These are phyloP conservation scores for Salix arbutifolia DNA, from an alignment of 345 rosid species.

Conservation along the genomic window DNA sequence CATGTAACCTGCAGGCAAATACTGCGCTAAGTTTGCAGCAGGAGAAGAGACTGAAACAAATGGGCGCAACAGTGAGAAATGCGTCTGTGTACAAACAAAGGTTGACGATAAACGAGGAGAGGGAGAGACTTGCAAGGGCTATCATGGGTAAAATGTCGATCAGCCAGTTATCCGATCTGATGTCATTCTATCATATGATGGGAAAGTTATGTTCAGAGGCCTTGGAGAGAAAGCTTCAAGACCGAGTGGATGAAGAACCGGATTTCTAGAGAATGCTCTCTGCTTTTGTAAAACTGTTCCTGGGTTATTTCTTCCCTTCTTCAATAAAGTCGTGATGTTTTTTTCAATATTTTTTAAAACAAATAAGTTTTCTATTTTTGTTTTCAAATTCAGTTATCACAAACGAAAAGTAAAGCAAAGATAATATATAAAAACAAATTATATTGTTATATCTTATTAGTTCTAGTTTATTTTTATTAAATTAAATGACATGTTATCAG, in stretches of 20 bases:
- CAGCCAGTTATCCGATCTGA: conserved; percentile 24
- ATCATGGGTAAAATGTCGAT: conserved; percentile 22
- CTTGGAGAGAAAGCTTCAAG: conserved; percentile 26
- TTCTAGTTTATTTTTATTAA: too few species aligned
- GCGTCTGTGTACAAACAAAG: conserved; percentile 12
- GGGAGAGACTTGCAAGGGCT: conserved; percentile 20
- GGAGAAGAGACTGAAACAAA: conserved; percentile 29
- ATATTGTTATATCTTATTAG: too few species aligned
- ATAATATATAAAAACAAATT: too few species aligned
- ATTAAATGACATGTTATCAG: too few species aligned
- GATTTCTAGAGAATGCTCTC: neutral
- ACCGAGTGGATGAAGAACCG: conserved; percentile 1
- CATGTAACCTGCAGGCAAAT: conserved; percentile 15
- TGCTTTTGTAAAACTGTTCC: neutral
- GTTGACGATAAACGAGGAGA: conserved; percentile 26
- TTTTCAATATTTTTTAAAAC: too few species aligned
- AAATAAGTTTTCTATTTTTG: too few species aligned
- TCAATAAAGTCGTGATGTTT: neutral
- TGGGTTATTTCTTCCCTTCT: neutral
- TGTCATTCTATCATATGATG: conserved; percentile 30
- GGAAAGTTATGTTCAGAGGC: conserved; percentile 20
- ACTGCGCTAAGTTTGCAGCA: conserved; percentile 33
- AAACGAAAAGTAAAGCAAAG: too few species aligned
- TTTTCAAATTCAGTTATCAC: too few species aligned
- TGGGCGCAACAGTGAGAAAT: conserved; percentile 35